These are phyloP conservation scores for Eucalyptus fibrosa DNA, from an alignment of 345 rosid species.

Conservation along the genomic window DNA sequence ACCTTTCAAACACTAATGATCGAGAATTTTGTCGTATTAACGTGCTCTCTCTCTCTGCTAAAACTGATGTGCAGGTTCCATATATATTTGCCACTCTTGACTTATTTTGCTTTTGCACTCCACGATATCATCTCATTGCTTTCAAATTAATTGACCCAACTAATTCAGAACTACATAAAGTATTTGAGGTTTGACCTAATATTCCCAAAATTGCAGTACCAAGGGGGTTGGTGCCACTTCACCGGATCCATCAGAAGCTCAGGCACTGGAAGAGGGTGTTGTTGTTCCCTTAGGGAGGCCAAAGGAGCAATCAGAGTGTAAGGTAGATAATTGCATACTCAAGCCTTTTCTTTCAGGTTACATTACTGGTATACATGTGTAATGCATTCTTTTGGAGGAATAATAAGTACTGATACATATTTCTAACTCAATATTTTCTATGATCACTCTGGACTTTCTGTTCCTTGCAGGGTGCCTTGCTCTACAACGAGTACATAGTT, in stretches of 20 bases:
- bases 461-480: constrained; percentile 46
- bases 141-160: background rate
- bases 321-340: constrained; percentile 8
- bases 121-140: background rate
- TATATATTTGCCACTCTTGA: background rate
- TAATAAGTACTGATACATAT: background rate
- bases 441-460: background rate
- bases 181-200: background rate
- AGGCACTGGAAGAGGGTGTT: constrained; percentile 48
- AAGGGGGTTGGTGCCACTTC: constrained; percentile 75
- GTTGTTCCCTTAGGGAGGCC: constrained; percentile 78
- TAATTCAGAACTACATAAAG: background rate
- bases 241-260: constrained; percentile 51
- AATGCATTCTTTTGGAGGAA: background rate
- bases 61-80: background rate
- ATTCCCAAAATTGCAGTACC: constrained; percentile 31
- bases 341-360: background rate
- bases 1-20: background rate
- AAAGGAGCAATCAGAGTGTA: constrained; percentile 9
- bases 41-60: background rate
- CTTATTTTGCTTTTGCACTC: background rate
- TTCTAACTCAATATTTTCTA: background rate
- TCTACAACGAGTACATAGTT: constrained; percentile 76
- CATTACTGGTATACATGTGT: background rate
- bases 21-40: background rate